These are phyloP conservation scores for Colletotrichum caudatum DNA, from an alignment of 2,329 filamentous ascomycete genomes.

Conservation along the genomic window DNA sequence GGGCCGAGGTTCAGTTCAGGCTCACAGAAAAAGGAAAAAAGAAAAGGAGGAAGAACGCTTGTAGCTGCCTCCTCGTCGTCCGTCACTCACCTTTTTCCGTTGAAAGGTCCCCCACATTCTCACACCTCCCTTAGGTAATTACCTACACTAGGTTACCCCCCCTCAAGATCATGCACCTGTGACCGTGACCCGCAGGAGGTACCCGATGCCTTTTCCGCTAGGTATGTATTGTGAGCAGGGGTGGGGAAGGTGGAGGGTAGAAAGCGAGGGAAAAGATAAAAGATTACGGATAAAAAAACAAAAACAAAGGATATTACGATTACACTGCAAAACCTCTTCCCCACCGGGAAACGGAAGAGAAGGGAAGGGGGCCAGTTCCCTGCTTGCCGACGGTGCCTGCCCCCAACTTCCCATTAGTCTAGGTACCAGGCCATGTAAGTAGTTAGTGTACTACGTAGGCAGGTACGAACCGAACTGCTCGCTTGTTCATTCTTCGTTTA, in stretches of 20 bases:
- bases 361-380: background rate
- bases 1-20: background rate
- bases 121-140: background rate
- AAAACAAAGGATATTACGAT: too few relatives aligned
- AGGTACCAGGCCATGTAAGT: too few relatives aligned
- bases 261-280: background rate
- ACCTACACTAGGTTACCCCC: background rate
- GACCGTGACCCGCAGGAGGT: slow-evolving; percentile 25
- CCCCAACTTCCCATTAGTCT: background rate
- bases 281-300: background rate
- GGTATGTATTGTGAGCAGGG: too few relatives aligned
- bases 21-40: slow-evolving; percentile 13
- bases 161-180: slow-evolving; percentile 1
- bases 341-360: background rate
- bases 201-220: background rate
- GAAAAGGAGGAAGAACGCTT: slow-evolving; percentile 8
- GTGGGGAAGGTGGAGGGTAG: too few relatives aligned
- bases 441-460: too few relatives aligned
- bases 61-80: background rate
- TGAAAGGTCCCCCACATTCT: slow-evolving; percentile 26
- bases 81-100: slow-evolving; percentile 7
- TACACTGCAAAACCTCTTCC: background rate
- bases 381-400: slow-evolving; percentile 3
- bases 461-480: background rate
- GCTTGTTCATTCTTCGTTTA: background rate